Evolutionary conservation across 2,329 filamentous ascomycete genomes (phyloP).

Genomic region (Tolypocladium capitatum): DNA sequence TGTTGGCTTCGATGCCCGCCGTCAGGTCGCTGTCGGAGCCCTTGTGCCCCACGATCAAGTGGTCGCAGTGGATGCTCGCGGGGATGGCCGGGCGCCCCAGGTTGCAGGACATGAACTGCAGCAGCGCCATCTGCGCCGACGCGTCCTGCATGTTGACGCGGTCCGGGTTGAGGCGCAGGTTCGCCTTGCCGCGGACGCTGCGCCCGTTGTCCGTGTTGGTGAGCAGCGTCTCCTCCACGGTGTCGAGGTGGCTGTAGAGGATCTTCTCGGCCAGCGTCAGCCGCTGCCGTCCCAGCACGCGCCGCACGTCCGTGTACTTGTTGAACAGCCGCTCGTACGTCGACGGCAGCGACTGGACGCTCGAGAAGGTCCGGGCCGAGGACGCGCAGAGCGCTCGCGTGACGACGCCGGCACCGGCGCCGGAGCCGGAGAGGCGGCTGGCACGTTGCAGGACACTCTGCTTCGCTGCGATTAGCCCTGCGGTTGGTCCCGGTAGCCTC

Average conservation of each 20-base stretch:
- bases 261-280: slow-evolving; percentile 97
- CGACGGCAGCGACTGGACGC: slow-evolving; percentile 37
- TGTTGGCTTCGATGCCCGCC: slow-evolving; percentile 78
- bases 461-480: neutral
- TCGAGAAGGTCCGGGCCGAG: slow-evolving; percentile 23
- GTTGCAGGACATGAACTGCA: slow-evolving; percentile 98
- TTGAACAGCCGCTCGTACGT: slow-evolving; percentile 73
- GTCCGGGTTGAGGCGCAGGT: slow-evolving; percentile 93
- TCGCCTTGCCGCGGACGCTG: slow-evolving; percentile 74
- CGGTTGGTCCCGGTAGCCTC: neutral
- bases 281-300: slow-evolving; percentile 51
- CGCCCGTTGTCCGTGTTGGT: slow-evolving; percentile 71
- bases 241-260: slow-evolving; percentile 87
- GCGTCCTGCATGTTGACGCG: slow-evolving; percentile 99
- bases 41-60: slow-evolving; percentile 92
- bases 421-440: slow-evolving; percentile 17
- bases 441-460: slow-evolving; percentile 25
- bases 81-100: slow-evolving; percentile 82
- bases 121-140: slow-evolving; percentile 91
- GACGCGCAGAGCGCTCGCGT: slow-evolving; percentile 7
- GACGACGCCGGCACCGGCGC: slow-evolving; percentile 4
- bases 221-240: slow-evolving; percentile 76
- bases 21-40: slow-evolving; percentile 78
- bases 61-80: slow-evolving; percentile 96
- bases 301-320: slow-evolving; percentile 61